Evolutionary conservation across 192 early-diverging fungal species (phyloP), one percentile per base, ranked within the genome.

Genomic region (Umbelopsis vinacea): DNA sequence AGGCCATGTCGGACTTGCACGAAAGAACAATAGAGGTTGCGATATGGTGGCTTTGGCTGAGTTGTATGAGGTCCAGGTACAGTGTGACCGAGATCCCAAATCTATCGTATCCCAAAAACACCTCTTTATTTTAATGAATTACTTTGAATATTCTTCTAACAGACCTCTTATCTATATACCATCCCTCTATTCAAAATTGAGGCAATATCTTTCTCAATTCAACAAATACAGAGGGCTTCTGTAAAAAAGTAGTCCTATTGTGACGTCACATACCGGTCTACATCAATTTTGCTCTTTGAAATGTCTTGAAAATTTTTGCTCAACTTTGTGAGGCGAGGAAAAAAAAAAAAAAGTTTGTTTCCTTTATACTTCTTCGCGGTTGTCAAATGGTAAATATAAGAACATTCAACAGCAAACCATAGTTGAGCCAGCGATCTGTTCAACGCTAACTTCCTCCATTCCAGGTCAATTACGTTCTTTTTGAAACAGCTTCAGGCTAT

Each of bases 401-500:
- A 17, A 26, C 14, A 37, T 17, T 29, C 33, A 63, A 11, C 19
- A 26, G 3, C 11, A 37, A 19, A 37, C 5, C 33, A 6, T 29
- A 10, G 33, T 29, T 63, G 37, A n/a, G 33, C 15, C 23, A 14
- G 19, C 24, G 17, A 29, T 63, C 24, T 2, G 29, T 29, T 37
- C 57, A 63, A 22, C 15, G 17, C 35, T 7, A 19, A 37, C 33
- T 37, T 12, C 33, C 37, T 29, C 26, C 29, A 63, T 37, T 46
- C 17, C 57, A 80, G 85, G 84, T 83, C 69, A 85, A 82, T 77
- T 88, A 86, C 84, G 82, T 99, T 43, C 81, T 99, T 71, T 94
- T 91, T 83, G 98, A 99, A 87, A 92, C 94, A 57, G 91, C 98
- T 53, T 95, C 94, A 22, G 98, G 98, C 71, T 99, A 97, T 83